Percentiles rank a stretch among this genome's conserved stretches.
These are phyloP conservation scores for Penicillium odoratum DNA, from an alignment of 495 filamentous ascomycete species.

Conservation along the genomic window DNA sequence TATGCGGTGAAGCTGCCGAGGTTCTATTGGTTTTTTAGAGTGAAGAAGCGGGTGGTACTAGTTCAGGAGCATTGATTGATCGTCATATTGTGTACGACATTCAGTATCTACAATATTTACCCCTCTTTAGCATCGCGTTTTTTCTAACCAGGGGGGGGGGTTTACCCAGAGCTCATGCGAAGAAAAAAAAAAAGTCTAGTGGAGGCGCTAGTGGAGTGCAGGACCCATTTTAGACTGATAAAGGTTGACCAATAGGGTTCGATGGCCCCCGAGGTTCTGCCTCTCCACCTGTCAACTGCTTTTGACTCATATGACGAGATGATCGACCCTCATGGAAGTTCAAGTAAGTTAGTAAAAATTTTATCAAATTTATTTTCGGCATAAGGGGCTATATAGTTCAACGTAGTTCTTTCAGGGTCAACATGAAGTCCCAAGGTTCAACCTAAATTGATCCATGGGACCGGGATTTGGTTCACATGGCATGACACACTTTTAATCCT, in stretches of 20 bases:
- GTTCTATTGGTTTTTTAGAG: slow-evolving; percentile 5
- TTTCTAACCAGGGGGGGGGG: not conserved
- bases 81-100: not conserved
- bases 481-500: not conserved
- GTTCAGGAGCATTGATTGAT: not conserved
- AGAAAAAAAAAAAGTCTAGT: slow-evolving; percentile 9
- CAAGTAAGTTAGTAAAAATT: too few species aligned
- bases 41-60: not conserved
- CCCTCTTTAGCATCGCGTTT: not conserved
- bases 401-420: not conserved
- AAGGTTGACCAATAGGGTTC: slow-evolving; percentile 10
- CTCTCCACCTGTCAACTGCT: slow-evolving; percentile 19
- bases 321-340: not conserved
- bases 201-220: slow-evolving; percentile 9
- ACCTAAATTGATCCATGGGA: slow-evolving; percentile 2
- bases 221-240: slow-evolving; percentile 9
- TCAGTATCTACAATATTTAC: not conserved
- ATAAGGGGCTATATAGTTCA: not conserved
- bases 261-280: not conserved
- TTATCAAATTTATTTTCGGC: too few species aligned
- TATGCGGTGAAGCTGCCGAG: slow-evolving; percentile 25
- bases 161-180: slow-evolving; percentile 1
- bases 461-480: slow-evolving; percentile 1
- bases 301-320: slow-evolving; percentile 14
- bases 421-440: not conserved